Percentiles rank a stretch among this genome's conserved stretches.
These are phyloP conservation scores for Talaromyces islandicus DNA, from an alignment of 2,329 filamentous ascomycete genomes.

Conservation along the genomic window DNA sequence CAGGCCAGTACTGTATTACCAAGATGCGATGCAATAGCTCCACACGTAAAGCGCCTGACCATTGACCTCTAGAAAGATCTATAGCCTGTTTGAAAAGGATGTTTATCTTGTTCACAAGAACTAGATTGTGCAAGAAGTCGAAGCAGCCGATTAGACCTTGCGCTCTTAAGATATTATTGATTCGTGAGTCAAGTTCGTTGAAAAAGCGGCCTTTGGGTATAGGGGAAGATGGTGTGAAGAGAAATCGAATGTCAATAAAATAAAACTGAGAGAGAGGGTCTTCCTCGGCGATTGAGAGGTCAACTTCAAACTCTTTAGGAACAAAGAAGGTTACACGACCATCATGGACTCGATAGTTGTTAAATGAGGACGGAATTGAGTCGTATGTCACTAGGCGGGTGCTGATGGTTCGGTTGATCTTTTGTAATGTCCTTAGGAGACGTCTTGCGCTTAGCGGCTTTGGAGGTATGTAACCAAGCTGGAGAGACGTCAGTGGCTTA, in stretches of 20 bases:
- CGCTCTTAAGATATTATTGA: constrained; percentile 64
- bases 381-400: constrained; percentile 82
- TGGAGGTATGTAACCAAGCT: constrained; percentile 72
- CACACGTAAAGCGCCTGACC: constrained; percentile 71
- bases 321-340: constrained; percentile 89
- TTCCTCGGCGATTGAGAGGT: constrained; percentile 84
- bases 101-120: constrained; percentile 84
- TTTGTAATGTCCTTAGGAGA: constrained; percentile 67
- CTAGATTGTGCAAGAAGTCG: constrained; percentile 77
- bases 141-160: constrained; percentile 77
- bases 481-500: constrained; percentile 15
- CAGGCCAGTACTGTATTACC: constrained; percentile 83
- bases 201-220: constrained; percentile 59
- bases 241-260: constrained; percentile 86
- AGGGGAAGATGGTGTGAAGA: constrained; percentile 65
- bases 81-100: constrained; percentile 72
- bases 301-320: constrained; percentile 80
- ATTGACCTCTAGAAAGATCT: constrained; percentile 62
- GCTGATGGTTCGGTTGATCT: constrained; percentile 77
- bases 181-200: constrained; percentile 59
- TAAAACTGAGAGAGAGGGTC: constrained; percentile 79
- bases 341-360: constrained; percentile 69
- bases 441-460: constrained; percentile 65
- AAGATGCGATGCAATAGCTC: constrained; percentile 76
- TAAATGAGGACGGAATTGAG: constrained; percentile 70